Conservation (phyloP, 176 grass and related monocot species). For the Thalia dealbata region DNA sequence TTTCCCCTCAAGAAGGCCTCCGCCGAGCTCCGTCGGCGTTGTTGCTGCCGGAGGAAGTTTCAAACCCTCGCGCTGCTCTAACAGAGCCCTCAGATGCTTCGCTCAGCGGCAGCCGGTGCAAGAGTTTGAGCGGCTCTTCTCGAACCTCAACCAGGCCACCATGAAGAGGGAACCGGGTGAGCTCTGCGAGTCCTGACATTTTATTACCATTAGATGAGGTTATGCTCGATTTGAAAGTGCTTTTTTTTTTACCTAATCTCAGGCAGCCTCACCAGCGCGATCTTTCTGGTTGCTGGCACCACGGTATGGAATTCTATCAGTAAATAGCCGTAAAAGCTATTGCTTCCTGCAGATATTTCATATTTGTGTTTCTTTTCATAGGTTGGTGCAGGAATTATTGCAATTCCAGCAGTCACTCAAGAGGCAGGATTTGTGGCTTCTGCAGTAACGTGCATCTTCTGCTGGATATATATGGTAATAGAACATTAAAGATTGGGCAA, state of each 20-base stretch:
- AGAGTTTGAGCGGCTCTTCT: slow-evolving; percentile 68
- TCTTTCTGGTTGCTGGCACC: slow-evolving; percentile 79
- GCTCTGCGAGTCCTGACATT: slow-evolving; percentile 1
- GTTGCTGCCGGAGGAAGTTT: background rate
- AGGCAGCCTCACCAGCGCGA: slow-evolving; percentile 60
- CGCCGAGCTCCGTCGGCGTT: background rate
- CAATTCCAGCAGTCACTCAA: slow-evolving; percentile 88
- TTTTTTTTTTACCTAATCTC: background rate
- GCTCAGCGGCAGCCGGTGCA: slow-evolving; percentile 28
- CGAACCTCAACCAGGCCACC: slow-evolving; percentile 76
- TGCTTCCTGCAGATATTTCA: background rate
- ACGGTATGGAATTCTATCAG: slow-evolving; percentile 37
- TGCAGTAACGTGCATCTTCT: slow-evolving; percentile 51
- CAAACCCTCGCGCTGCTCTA: background rate
- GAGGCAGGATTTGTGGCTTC: slow-evolving; percentile 86
- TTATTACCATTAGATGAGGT: background rate
- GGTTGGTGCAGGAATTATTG: slow-evolving; percentile 91
- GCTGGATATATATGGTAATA: slow-evolving; percentile 98
- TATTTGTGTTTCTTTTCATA: slow-evolving; percentile 14
- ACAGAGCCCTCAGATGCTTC: slow-evolving; percentile 24
- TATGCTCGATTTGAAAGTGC: too few relatives aligned
- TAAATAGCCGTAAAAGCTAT: background rate
- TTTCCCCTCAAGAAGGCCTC: background rate
- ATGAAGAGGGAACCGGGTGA: slow-evolving; percentile 85
- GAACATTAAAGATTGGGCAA: slow-evolving; percentile 39